Percentiles rank a stretch among this genome's conserved stretches.
phyloP scores from a whole-genome alignment of 202 grass and related monocot genomes.

The Carex arenaria region DNA sequence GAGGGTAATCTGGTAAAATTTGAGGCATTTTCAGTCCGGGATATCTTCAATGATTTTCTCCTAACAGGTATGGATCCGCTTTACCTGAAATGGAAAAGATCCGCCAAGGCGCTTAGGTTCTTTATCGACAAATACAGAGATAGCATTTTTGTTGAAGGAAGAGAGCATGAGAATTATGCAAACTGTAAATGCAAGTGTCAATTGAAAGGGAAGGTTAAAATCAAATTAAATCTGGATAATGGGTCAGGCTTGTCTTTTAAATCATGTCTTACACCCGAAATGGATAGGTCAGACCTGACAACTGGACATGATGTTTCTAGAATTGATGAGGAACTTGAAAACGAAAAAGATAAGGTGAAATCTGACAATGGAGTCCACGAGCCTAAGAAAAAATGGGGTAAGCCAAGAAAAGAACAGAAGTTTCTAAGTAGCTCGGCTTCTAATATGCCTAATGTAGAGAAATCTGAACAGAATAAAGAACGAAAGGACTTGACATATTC shows the following conservation, averaged over 20 bases:
- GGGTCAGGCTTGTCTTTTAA: background rate
- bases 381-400: background rate
- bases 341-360: background rate
- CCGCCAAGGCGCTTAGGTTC: background rate
- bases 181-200: background rate
- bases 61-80: background rate
- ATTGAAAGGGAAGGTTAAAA: background rate
- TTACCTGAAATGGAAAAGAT: background rate
- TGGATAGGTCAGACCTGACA: background rate
- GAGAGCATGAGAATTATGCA: background rate
- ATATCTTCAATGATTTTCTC: background rate
- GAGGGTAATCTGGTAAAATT: background rate
- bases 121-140: slow-evolving; percentile 14
- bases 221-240: background rate
- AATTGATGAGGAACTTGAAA: background rate
- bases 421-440: background rate
- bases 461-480: background rate
- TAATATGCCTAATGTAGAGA: slow-evolving; percentile 4
- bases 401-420: background rate
- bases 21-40: background rate
- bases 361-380: background rate
- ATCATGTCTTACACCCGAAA: background rate
- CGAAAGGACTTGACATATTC: background rate
- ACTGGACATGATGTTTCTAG: background rate
- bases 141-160: background rate